These are phyloP conservation scores for Fimicolochytrium jonesii DNA, from an alignment of 192 early-diverging fungal species.

Conservation along the genomic window DNA sequence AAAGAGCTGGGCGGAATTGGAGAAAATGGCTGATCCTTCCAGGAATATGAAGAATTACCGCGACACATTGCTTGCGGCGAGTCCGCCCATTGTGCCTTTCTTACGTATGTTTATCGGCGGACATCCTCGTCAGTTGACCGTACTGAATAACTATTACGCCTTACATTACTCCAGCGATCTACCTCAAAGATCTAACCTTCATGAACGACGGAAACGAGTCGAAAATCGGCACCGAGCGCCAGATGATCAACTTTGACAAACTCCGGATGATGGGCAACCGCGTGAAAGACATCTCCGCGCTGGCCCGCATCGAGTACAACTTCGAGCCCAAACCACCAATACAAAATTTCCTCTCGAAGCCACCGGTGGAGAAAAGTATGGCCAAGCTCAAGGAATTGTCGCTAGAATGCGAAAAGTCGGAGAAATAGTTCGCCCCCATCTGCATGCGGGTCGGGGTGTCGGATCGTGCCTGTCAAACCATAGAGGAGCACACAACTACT, in stretches of 20 bases:
- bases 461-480: too few relatives aligned
- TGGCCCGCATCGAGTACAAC: constrained; percentile 40
- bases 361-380: constrained; percentile 46
- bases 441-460: too few relatives aligned
- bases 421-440: too few relatives aligned
- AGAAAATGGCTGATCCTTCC: constrained; percentile 54
- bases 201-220: constrained; percentile 62
- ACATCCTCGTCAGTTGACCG: neutral
- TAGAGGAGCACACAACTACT: too few relatives aligned
- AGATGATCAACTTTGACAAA: constrained; percentile 63
- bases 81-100: constrained; percentile 58
- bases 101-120: constrained; percentile 40
- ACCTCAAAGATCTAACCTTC: constrained; percentile 59
- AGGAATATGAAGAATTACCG: constrained; percentile 60
- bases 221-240: constrained; percentile 33
- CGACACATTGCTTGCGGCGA: constrained; percentile 33
- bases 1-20: constrained; percentile 44
- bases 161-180: constrained; percentile 40
- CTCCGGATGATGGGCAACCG: constrained; percentile 59
- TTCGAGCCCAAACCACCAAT: constrained; percentile 43
- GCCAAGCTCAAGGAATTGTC: constrained; percentile 53
- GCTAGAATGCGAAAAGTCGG: constrained; percentile 42
- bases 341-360: constrained; percentile 59
- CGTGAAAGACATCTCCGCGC: constrained; percentile 47
- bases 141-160: neutral